Evolutionary conservation across 2,329 filamentous ascomycete species (phyloP).

Genomic region (Botryotinia narcissicola): DNA sequence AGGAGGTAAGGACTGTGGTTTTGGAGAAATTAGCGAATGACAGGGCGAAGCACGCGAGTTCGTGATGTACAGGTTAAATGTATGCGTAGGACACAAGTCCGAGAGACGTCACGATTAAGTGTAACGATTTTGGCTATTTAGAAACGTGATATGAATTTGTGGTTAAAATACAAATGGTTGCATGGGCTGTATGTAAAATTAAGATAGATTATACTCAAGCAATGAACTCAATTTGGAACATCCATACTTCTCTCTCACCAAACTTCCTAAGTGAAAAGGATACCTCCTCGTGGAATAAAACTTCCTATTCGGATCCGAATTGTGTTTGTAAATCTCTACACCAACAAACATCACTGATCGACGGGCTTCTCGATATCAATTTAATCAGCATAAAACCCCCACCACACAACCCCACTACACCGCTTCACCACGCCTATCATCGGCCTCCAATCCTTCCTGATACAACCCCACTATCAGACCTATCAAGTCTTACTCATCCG

Average conservation of each 20-base stretch:
- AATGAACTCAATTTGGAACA: neutral
- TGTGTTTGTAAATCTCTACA: neutral
- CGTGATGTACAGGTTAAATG: neutral
- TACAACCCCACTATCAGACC: neutral
- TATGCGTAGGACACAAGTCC: neutral
- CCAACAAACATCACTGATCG: neutral
- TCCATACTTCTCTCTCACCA: neutral
- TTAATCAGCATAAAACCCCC: neutral
- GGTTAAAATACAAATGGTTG: neutral
- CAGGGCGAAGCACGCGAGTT: neutral
- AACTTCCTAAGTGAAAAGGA: neutral
- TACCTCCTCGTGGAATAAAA: neutral
- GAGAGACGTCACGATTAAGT: neutral
- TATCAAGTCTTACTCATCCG: neutral
- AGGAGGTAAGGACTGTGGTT: slow-evolving; percentile 55
- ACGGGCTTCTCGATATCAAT: neutral
- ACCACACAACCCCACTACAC: neutral
- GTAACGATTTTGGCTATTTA: neutral
- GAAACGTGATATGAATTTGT: neutral
- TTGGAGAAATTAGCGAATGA: slow-evolving; percentile 28
- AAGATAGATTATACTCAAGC: neutral
- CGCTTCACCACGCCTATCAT: slow-evolving; percentile 11
- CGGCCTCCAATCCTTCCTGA: slow-evolving; percentile 1
- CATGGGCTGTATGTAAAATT: neutral
- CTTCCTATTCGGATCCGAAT: neutral